Evolutionary conservation across 805 yeast genomes (phyloP), one percentile per base, ranked within the genome.

Genomic region (Ogataea pignaliae): DNA sequence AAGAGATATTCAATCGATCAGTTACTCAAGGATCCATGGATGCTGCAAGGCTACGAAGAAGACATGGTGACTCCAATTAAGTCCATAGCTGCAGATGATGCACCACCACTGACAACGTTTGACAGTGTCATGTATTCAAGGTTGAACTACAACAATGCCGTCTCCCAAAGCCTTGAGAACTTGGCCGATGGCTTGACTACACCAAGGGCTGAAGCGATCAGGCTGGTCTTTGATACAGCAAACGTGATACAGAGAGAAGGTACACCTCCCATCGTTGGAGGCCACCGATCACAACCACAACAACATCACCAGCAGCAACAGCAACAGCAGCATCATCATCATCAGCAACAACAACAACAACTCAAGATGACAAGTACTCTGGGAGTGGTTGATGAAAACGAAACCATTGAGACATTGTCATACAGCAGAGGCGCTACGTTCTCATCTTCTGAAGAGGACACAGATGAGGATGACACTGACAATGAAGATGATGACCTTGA

Each of bases 11-110:
- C 85, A 2, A 75, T 85, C 36, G 82, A 81, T 39, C 82, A 85
- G 48, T 69, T 86, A 28, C 68, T 85, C 53, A 61, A 70, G 14
- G 90, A 86, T 60, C 88, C 89, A 11, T 86, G 95, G 95, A 45
- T 66, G 42, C 47, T 50, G n/a, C 46, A 52, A 30, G 64, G 66
- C 17, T 63, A 63, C 44, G 62, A 60, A 46, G 54, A 55, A 35
- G 54, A 48, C 11, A 26, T 29, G 28, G 14, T 29, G 16, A 15
- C 37, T 29, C 33, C 39, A 12, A 43, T 30, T 4, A 29, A 26
- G 21, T 53, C 57, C 10, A 44, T 44, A 3, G 57, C 59, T 6
- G 61, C 65, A 10, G 55, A 47, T 18, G 66, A 59, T 44, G 62
- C 61, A 5, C 67, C 67, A 32, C 55, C 57, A 2, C 43, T 52